phyloP scores from a whole-genome alignment of 331 rosid genomes.

The Acacia concinna region DNA sequence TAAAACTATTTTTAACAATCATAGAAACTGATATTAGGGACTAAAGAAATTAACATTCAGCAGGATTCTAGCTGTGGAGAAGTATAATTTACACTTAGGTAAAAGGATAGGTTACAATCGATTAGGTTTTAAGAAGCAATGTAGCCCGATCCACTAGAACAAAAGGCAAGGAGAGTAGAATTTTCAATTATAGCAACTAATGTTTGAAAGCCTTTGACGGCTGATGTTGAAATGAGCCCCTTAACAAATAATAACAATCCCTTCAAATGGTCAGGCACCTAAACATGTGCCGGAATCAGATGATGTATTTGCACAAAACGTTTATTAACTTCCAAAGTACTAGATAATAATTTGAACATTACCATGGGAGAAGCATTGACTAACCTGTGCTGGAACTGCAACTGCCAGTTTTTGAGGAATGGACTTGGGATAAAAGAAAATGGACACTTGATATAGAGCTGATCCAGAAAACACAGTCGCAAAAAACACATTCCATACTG shows the following conservation, averaged over 20 bases:
- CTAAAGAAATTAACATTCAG: not conserved
- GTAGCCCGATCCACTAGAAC: not conserved
- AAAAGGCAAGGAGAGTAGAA: not conserved
- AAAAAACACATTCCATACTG: slow-evolving; percentile 87
- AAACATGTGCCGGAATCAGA: slow-evolving; percentile 15
- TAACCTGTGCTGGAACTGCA: slow-evolving; percentile 94
- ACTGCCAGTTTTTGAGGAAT: slow-evolving; percentile 73
- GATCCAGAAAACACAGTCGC: slow-evolving; percentile 94
- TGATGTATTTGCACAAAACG: not conserved
- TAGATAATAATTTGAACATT: slow-evolving; percentile 7
- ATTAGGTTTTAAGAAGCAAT: not conserved
- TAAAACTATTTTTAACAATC: not conserved
- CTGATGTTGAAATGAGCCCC: not conserved
- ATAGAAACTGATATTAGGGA: not conserved
- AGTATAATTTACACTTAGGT: not conserved
- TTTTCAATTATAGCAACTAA: not conserved
- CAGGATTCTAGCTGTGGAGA: not conserved
- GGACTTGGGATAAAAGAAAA: slow-evolving; percentile 67
- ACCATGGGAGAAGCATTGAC: slow-evolving; percentile 33
- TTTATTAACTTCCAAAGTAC: slow-evolving; percentile 9
- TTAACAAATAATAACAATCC: not conserved
- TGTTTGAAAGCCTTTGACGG: not conserved
- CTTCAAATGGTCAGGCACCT: slow-evolving; percentile 12
- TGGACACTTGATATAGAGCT: slow-evolving; percentile 48
- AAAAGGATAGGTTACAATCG: not conserved